A percentile compares a stretch with the other conserved stretches of the same genome.
These are phyloP conservation scores for Neopestalotiopsis sp. DNA, from an alignment of 2,329 filamentous ascomycete genomes.

Conservation along the genomic window DNA sequence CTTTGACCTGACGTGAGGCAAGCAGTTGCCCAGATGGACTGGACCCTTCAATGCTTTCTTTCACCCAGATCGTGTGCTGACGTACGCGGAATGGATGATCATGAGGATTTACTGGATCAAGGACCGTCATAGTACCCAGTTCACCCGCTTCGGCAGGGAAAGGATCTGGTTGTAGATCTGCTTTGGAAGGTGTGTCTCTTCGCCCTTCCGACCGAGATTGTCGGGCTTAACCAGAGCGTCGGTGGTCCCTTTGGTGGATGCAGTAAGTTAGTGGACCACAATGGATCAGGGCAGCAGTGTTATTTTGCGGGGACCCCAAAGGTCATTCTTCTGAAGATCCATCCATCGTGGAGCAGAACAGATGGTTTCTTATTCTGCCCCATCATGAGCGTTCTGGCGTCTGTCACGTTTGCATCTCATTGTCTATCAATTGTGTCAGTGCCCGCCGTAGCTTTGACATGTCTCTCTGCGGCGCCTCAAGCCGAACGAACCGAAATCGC, in stretches of 20 bases:
- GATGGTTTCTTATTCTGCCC: neutral
- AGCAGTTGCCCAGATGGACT: neutral
- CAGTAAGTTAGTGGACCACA: no score
- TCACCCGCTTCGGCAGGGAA: neutral
- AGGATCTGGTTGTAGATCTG: neutral
- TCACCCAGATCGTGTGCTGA: neutral
- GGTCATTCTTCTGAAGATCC: no score
- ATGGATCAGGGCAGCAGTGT: no score
- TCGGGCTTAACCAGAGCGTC: neutral
- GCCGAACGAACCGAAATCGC: conserved; percentile 3
- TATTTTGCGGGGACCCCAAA: neutral
- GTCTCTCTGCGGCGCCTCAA: neutral
- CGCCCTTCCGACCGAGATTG: neutral
- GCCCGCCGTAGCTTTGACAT: neutral
- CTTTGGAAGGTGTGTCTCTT: neutral
- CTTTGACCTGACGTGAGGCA: neutral
- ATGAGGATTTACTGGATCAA: neutral
- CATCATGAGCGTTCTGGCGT: neutral
- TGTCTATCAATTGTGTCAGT: neutral
- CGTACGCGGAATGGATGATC: neutral
- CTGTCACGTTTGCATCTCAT: neutral
- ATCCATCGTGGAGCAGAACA: neutral
- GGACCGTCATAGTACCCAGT: neutral
- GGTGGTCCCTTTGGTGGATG: neutral
- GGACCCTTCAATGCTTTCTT: neutral